Evolutionary conservation across 2,329 filamentous ascomycete species (phyloP), one percentile per base, ranked within the genome.

Genomic region (Beauveria sp.): DNA sequence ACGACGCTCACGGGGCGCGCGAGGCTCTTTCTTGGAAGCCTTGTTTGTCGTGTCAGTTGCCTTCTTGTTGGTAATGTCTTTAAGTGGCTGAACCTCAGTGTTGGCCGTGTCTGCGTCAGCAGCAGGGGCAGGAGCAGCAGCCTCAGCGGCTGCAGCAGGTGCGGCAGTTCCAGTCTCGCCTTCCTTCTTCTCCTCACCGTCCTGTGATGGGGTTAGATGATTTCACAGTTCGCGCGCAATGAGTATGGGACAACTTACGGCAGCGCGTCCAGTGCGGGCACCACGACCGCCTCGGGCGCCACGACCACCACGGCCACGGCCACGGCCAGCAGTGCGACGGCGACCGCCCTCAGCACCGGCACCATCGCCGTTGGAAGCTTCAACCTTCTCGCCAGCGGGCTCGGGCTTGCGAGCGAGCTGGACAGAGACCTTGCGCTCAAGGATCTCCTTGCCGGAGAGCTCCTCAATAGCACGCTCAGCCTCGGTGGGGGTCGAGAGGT

Each of bases 391-490:
- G 68, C 85, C 87, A 71, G 88, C 84, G 68, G 89, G 84, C 82
- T 98, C 93, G 64, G 93, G 93, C 85, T 96, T 98, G 81, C 93
- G 93, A 73, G 95, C 95, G 72, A 97, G 89, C 83, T 99, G 95
- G 69, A 99, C 95, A 51, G 93, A 98, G 74, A 98, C 95, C 88
- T 98, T 98, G 79, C 95, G 93, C 79, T 97, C 92, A 64, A 98
- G 87, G 72, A 99, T 95, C 80, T 96, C 92, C 83, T 97, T 93
- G 78, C 93, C 93, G 72, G 95, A 97, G 68, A 99, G 89, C 80
- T 96, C 91, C 71, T 86, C 83, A 71, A 99, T 98, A 73, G 95
- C 95, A 77, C 92, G 91, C 80, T 97, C 91, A 67, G 95, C 95
- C 83, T 98, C 95, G 68, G 86, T 87, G 64, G 95, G 91, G 67